Percentiles rank a stretch among this genome's conserved stretches.
phyloP scores from a whole-genome alignment of 192 early-diverging fungal species.

The Backusella morwellensis region DNA sequence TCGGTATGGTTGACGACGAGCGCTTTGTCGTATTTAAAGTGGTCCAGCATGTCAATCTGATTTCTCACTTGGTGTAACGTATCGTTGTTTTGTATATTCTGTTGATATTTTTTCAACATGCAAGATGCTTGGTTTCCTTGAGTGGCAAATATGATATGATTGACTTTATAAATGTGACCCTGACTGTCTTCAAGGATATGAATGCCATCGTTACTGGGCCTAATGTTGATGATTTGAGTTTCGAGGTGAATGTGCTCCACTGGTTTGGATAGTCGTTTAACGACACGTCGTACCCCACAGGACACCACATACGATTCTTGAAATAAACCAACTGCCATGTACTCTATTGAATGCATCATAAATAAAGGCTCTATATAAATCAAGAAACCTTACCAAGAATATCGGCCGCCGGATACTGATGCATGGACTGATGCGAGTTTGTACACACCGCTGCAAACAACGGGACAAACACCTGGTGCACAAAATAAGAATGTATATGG shows the following conservation, averaged over 20 bases:
- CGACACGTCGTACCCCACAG: conserved; percentile 28
- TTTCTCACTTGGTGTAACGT: neutral
- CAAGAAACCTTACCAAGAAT: conserved; percentile 22
- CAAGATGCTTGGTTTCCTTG: conserved; percentile 31
- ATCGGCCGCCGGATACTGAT: conserved; percentile 30
- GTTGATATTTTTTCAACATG: conserved; percentile 5
- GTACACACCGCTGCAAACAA: conserved; percentile 37
- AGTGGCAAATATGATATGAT: conserved; percentile 37
- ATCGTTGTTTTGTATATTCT: neutral
- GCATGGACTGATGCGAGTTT: conserved; percentile 32
- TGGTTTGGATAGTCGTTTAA: conserved; percentile 12
- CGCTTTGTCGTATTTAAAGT: conserved; percentile 46
- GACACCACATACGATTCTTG: conserved; percentile 33
- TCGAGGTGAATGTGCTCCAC: conserved; percentile 24
- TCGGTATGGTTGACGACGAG: conserved; percentile 51
- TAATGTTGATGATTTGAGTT: conserved; percentile 16
- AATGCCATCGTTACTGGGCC: neutral
- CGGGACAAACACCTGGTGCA: conserved; percentile 30
- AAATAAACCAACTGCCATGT: conserved; percentile 36
- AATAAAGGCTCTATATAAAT: too few relatives aligned
- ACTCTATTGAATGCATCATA: neutral
- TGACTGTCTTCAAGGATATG: conserved; percentile 10
- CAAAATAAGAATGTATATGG: conserved; percentile 29
- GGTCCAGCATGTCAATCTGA: conserved; percentile 39
- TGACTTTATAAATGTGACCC: conserved; percentile 4